Evolutionary conservation across 805 yeast species (phyloP), one percentile per base, ranked within the genome.

Genomic region (Metschnikowia orientalis): DNA sequence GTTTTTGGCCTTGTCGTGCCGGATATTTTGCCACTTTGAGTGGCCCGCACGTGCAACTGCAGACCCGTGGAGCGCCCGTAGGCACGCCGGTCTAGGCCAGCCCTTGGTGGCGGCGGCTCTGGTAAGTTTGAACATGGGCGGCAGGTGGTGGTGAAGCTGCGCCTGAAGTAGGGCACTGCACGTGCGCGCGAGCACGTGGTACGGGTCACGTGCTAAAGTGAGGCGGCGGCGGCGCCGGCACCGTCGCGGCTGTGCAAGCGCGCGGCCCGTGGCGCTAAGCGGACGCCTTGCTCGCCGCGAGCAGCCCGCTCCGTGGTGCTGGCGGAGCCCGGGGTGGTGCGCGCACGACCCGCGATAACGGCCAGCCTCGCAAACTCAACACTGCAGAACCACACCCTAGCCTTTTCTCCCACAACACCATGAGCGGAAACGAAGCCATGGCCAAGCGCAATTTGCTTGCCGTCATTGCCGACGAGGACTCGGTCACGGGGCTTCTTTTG

Each of bases 401-500:
- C n/a, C n/a, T n/a, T n/a, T n/a, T n/a, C n/a, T n/a, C 25, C 18
- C 17, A 23, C n/a, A 19, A 10, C 18, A 47, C 23, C 23, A 50
- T 50, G 54, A 49, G 52, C 26, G 57, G 50, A 13, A 57, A 45
- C 38, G 69, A 63, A 37, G 59, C 68, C 25, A 72, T 69, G 65
- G 59, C 73, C 41, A 84, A 88, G 55, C 80, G 98, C 52, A 74
- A 82, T 23, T 71, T 89, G 47, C 69, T 92, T 38, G 97, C 97
- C 8, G 95, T 89, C 23, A 87, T 92, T 53, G 98, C 97, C 11
- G 98, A 92, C 54, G 98, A 92, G 64, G 97, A 92, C 55, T 83
- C 97, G 14, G 89, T 92, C 40, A 92, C 98, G 2, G 98, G 98
- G 3, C 75, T 92, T 71, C 69, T 92, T 21, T 72, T 92, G 38